Evolutionary conservation across 352 stramenopile genomes (phyloP), one percentile per base, ranked within the genome.

Genomic region (Phytophthora ohioensis): DNA sequence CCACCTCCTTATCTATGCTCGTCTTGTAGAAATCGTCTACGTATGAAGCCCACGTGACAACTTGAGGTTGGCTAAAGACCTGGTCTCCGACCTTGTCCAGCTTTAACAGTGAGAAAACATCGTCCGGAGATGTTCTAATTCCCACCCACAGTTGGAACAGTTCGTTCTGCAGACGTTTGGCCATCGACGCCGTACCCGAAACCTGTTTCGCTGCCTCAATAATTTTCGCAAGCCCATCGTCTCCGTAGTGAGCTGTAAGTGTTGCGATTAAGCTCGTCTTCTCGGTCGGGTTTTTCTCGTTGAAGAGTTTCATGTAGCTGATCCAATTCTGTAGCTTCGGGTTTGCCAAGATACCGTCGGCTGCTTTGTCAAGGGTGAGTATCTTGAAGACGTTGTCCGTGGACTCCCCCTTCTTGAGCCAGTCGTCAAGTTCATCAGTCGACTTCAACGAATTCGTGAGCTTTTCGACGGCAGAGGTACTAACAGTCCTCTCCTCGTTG

Each of bases 281-380:
- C 6, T 70, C 38, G 6, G 30, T 53, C 9, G 63, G 63, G 17
- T 70, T 64, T 27, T 57, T 12, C 12, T 46, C 9, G 55, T 70
- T 65, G 7, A 70, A 65, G 7, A 30, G 15, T 17, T 71, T 71
- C 38, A 71, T 60, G 55, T 71, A 65, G 12, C 6, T 54, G 32
- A 71, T 64, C 63, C 45, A 65, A n/a, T 35, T 39, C 12, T 45
- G 39, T n/a, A 71, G 21, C 13, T 55, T 21, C 32, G 55, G 48
- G 34, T 46, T 58, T n/a, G 17, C 34, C 0, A 68, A 32, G 13
- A 68, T 11, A 9, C 62, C 27, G 17, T 56, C 51, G 2, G 49
- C 61, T 48, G 51, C 61, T 4, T 62, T 55, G 49, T 61, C 41
- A 31, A 68, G 51, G 5, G 31, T 11, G 8, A 68, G 27, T 3